Conservation (phyloP, 352 stramenopile genomes). For the Pythium periplocum region DNA sequence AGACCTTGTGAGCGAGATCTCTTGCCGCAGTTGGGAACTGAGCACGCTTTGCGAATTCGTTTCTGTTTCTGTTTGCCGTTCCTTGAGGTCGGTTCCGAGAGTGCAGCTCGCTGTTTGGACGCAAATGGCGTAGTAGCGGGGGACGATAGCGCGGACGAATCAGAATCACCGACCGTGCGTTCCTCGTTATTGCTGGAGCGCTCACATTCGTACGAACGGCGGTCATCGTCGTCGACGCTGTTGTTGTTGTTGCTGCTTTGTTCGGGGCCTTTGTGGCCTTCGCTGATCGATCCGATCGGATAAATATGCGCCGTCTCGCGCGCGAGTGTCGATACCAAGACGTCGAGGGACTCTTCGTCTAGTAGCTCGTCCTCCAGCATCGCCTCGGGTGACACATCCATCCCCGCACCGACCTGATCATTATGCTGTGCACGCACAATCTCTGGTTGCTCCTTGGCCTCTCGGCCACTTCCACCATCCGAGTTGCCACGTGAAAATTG, state of each 20-base stretch:
- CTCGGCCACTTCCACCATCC: no score
- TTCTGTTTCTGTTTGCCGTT: constrained; percentile 5
- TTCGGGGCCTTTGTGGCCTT: no score
- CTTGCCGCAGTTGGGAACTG: constrained; percentile 72
- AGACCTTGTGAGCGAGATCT: constrained; percentile 76
- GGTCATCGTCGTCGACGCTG: neutral
- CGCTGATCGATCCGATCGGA: neutral
- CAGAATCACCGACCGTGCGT: no score
- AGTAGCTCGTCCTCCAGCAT: constrained; percentile 15
- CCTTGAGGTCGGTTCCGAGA: no score
- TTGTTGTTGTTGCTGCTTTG: neutral
- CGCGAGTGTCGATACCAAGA: constrained; percentile 17
- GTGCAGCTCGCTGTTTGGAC: no score
- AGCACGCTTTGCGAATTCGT: constrained; percentile 47
- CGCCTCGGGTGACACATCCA: neutral
- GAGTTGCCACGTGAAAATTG: no score
- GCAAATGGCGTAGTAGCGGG: no score
- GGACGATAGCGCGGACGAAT: no score
- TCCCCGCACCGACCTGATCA: no score
- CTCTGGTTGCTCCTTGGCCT: no score
- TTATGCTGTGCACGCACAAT: no score
- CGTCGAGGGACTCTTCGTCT: constrained; percentile 20
- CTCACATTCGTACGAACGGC: neutral
- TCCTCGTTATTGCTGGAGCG: no score
- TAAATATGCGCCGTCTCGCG: constrained; percentile 11